phyloP scores from a whole-genome alignment of 1,284 basidiomycete genomes.

The Fomitiporia mediterranea region DNA sequence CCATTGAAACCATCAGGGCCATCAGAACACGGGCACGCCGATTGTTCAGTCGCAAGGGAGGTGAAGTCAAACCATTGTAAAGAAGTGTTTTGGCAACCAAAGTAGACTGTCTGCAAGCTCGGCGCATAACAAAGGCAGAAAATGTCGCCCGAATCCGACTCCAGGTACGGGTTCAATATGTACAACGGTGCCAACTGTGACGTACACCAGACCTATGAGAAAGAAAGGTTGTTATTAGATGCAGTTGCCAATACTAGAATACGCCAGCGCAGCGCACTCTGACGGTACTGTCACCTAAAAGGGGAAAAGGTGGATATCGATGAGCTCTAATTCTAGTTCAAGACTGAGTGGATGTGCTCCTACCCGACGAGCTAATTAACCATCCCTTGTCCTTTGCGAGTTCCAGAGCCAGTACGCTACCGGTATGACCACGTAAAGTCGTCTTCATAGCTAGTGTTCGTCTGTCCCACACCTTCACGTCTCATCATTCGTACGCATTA shows the following conservation, averaged over 20 bases:
- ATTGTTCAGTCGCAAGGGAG: slow-evolving; percentile 18
- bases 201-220: slow-evolving; percentile 78
- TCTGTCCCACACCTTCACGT: slow-evolving; percentile 76
- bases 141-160: slow-evolving; percentile 84
- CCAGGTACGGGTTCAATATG: slow-evolving; percentile 78
- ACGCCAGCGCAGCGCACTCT: slow-evolving; percentile 46
- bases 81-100: slow-evolving; percentile 89
- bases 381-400: slow-evolving; percentile 73
- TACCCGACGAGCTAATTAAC: slow-evolving; percentile 83
- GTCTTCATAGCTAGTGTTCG: slow-evolving; percentile 62
- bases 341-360: slow-evolving; percentile 22
- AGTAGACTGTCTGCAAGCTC: slow-evolving; percentile 67
- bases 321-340: not conserved
- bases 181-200: slow-evolving; percentile 67
- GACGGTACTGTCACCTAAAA: slow-evolving; percentile 77
- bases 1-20: slow-evolving; percentile 1
- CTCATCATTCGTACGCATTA: slow-evolving; percentile 9
- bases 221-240: slow-evolving; percentile 7
- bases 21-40: not conserved
- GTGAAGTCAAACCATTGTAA: slow-evolving; percentile 80
- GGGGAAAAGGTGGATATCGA: slow-evolving; percentile 6
- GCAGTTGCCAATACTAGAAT: not conserved
- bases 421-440: slow-evolving; percentile 81
- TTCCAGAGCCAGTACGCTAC: slow-evolving; percentile 80
- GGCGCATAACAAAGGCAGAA: slow-evolving; percentile 85